Conservation (phyloP, 2,329 filamentous ascomycete species). For the Corniculantispora saksenae region DNA sequence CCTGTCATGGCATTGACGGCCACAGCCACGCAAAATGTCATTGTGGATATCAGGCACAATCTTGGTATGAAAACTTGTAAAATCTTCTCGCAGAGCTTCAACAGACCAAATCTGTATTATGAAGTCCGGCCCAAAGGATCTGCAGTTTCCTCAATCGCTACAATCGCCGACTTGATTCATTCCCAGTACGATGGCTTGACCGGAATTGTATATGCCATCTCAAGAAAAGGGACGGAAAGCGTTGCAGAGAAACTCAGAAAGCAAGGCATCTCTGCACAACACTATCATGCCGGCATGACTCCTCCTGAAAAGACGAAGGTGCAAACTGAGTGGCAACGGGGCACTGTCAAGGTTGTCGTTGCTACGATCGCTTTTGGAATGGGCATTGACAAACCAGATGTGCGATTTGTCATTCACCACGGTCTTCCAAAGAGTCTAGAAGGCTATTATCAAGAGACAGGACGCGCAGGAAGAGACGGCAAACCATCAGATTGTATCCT, state of each 20-base stretch:
- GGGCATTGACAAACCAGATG: constrained; percentile 98
- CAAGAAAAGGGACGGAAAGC: constrained; percentile 77
- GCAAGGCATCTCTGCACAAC: constrained; percentile 69
- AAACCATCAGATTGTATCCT: constrained; percentile 85
- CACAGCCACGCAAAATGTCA: constrained; percentile 91
- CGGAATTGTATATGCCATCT: constrained; percentile 92
- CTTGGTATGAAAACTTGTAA: constrained; percentile 79
- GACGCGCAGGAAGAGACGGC: constrained; percentile 89
- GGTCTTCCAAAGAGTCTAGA: constrained; percentile 92
- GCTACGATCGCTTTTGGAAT: constrained; percentile 98
- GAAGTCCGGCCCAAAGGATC: constrained; percentile 75
- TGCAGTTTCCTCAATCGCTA: constrained; percentile 43
- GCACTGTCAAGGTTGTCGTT: constrained; percentile 82
- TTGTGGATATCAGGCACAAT: constrained; percentile 87
- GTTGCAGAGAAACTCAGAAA: constrained; percentile 70
- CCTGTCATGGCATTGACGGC: constrained; percentile 95
- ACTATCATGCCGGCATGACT: constrained; percentile 84
- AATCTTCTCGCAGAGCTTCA: constrained; percentile 90
- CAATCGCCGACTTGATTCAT: constrained; percentile 68
- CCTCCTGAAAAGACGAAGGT: constrained; percentile 67
- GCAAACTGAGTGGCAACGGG: constrained; percentile 81
- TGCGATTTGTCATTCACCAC: constrained; percentile 94
- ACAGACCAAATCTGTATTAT: constrained; percentile 91
- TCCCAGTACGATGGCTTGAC: constrained; percentile 69
- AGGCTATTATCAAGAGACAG: constrained; percentile 98